A percentile compares a stretch with the other conserved stretches of the same genome.
These are phyloP conservation scores for Erythrobasidium yunnanense DNA, from an alignment of 768 basidiomycete species.

Conservation along the genomic window DNA sequence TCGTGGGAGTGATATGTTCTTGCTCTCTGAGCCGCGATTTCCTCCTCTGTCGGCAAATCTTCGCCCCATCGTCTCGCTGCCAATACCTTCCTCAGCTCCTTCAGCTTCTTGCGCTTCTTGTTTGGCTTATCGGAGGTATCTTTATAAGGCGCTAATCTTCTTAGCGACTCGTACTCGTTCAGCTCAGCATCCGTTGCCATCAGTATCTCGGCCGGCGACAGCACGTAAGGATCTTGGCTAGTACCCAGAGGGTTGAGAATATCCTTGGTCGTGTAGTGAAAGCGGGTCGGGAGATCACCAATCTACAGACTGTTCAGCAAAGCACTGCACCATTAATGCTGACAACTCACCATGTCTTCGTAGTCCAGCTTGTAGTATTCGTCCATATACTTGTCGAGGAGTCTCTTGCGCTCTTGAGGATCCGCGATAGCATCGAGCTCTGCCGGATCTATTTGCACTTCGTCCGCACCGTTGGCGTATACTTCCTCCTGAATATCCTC, in stretches of 20 bases:
- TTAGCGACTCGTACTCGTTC: slow-evolving; percentile 79
- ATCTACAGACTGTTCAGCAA: slow-evolving; percentile 48
- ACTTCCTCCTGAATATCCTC: slow-evolving; percentile 47
- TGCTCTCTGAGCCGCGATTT: slow-evolving; percentile 3
- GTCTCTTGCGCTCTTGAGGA: slow-evolving; percentile 65
- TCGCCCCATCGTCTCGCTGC: slow-evolving; percentile 43
- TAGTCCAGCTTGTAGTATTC: slow-evolving; percentile 83
- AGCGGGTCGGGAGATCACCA: slow-evolving; percentile 78
- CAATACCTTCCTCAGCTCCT: slow-evolving; percentile 35
- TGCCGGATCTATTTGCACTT: slow-evolving; percentile 44
- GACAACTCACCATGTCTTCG: slow-evolving; percentile 86
- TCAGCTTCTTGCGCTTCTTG: slow-evolving; percentile 54
- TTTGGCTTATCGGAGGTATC: slow-evolving; percentile 48
- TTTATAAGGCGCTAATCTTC: slow-evolving; percentile 83
- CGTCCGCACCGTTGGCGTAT: slow-evolving; percentile 50
- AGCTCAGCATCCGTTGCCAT: slow-evolving; percentile 84
- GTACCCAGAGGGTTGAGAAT: slow-evolving; percentile 43
- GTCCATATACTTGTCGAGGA: slow-evolving; percentile 78
- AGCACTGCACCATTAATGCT: no score
- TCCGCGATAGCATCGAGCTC: slow-evolving; percentile 56
- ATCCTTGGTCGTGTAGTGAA: slow-evolving; percentile 71
- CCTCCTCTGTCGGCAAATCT: slow-evolving; percentile 33
- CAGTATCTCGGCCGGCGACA: slow-evolving; percentile 75
- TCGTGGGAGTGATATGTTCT: not conserved
- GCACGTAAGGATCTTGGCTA: slow-evolving; percentile 41